Evolutionary conservation across 192 early-diverging fungal genomes (phyloP), one percentile per base, ranked within the genome.

Genomic region (Backusella parvicylindrica): DNA sequence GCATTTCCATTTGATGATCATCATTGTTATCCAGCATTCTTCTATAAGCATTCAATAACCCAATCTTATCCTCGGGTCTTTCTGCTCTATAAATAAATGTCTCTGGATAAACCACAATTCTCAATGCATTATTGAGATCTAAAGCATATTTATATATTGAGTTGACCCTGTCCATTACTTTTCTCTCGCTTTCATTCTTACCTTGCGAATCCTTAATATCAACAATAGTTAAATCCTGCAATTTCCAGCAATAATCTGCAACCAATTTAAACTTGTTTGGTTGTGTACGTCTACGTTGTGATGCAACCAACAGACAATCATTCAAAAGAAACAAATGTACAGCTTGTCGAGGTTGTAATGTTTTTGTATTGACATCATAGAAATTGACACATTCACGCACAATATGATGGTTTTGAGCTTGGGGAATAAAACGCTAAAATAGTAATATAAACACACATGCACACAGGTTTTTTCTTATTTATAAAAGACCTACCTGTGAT

Each of bases 281-380:
- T 16, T 81, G 77, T 4, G 86, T 86, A 68, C 92, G 91, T 72
- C 93, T 94, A 76, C 93, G 95, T 67, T 92, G 91, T 11, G 86
- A 87, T 0, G 92, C 92, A 38, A 98, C 79, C 65, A 99, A 76
- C 6, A 99, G 71, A 43, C 92, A 88, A 77, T 99, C 96, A 75
- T 87, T 96, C 53, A 99, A 81, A 18, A 99, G 80, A 33, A 94
- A 88, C 43, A 98, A 83, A 68, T 94, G 91, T 1, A 96, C 93
- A 15, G 84, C 84, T 68, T 96, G 94, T 47, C 91, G 88, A 18
- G 87, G 80, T 77, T 94, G 91, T 82, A 89, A 85, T 5, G 88
- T 91, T 35, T 85, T 89, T 18, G 91, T 90, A 77, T 95, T 93
- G 31, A 98, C 83, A 79, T 99, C 96, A 30, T 84, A 84, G 43